Base-by-base conservation (phyloP, 1,139 yeast genomes). In the Kodamaea suecica region DNA sequence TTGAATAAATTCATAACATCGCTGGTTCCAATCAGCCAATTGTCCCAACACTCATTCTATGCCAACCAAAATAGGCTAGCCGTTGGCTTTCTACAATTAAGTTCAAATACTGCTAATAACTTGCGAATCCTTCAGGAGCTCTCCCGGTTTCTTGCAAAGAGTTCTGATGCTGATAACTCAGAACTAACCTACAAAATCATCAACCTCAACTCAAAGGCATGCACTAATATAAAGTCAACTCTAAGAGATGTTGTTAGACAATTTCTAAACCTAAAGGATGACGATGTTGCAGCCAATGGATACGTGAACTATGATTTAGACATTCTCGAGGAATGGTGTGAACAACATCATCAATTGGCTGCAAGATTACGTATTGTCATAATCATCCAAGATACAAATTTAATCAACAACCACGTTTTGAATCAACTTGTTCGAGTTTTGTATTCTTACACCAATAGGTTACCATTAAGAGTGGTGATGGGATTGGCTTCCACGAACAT, bases 301-400 rank as follows among this genome's bases (percentile, higher is more conserved):
- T 50, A 72, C 19, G 58, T 70, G 16, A 59, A 69, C 36, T 77
- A 76, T 47, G 82, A 78, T 47, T 58, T 77, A 29, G 79, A 75
- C 36, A 59, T 72, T n/a, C 51, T 78, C 10, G 63, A 55, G 15
- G 75, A 71, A 24, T 77, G 79, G 76, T 69, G 57, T 35, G 30
- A 39, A 7, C 44, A 39, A 10, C 40, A 33, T 15, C 27, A 31
- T 20, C 20, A 45, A 42, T 29, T 31, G 15, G 39, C 28, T 11
- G 37, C 40, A 13, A 38, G 36, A 19, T 35, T n/a, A 10, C 48
- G 70, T 15, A 49, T 73, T 13, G 56, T 76, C 10, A 55, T 78
- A 4, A 57, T 80, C 5, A 50, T 83, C n/a, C 84, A 81, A 47
- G 87, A 82, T 50, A 71, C 84, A 2, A 84, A 78, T 46, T 69